Base-by-base conservation (phyloP, 352 stramenopile species). In the Phytophthora aleatoria region DNA sequence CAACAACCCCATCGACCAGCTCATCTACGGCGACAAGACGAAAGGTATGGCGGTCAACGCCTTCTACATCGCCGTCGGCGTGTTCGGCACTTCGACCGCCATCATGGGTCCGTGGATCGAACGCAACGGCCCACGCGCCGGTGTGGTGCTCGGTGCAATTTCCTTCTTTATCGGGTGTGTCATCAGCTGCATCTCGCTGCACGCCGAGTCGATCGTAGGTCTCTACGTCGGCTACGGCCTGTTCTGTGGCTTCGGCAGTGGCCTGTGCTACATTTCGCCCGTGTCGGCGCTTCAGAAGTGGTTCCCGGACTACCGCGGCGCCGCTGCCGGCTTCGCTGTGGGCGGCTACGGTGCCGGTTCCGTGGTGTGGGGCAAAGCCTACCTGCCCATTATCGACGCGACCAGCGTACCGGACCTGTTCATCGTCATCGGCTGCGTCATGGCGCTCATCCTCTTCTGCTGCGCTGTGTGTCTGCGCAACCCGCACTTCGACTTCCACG, bases 81-180 rank as follows among this genome's bases (percentile, higher is more conserved):
- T 82, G 12, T 85, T 91, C 39, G 83, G 83, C 33, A 80, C 75
- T 0, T 81, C 83, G 31, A 86, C 79, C 1, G 81, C 83, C 7
- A 85, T 89, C 45, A 84, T 90, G 73, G 83, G 83, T 20, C 81
- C 79, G 13, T 91, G 83, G 83, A 82, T 90, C 39, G 83, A 91
- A 41, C 77, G 79, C 33, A 64, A 87, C 53, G 81, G 83, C 3
- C 83, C 83, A 5, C 79, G 83, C 20, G 55, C 66, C 5, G 81
- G 79, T 16, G 67, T 89, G 7, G 45, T 86, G 16, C 67, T 90
- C 3, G 83, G 80, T 30, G 78, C 76, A 9, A 69, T 54, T 5
- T 68, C 71, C 9, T 91, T 88, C 49, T 44, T 89, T 20, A 39
- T 77, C 13, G 81, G 76, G 26, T 64, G 84, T 38, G 48, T 84